Conservation (phyloP, 192 early-diverging fungal species). For the Dissophora globulifera region DNA sequence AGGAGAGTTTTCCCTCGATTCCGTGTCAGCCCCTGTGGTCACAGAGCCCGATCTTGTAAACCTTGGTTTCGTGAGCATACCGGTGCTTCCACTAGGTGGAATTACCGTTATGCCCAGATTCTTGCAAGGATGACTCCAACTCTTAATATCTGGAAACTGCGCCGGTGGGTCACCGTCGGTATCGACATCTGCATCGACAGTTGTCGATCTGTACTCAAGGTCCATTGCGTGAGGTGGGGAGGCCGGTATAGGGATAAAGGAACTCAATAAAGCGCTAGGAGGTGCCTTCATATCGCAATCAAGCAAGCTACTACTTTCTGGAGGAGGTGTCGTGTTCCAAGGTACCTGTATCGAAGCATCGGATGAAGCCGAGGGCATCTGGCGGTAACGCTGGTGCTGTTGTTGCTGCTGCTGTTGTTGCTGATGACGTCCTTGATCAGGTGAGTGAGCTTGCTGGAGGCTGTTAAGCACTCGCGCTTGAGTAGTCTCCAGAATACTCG, state of each 20-base stretch:
- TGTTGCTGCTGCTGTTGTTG: conserved; percentile 13
- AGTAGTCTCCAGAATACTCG: conserved; percentile 25
- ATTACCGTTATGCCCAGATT: neutral
- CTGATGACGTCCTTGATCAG: conserved; percentile 7
- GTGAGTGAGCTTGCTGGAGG: too few species aligned
- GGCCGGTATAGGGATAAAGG: conserved; percentile 33
- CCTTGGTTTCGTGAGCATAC: too few species aligned
- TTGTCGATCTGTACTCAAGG: neutral
- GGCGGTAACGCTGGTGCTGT: conserved; percentile 4
- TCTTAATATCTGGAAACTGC: too few species aligned
- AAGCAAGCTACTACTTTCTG: neutral
- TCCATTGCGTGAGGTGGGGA: conserved; percentile 16
- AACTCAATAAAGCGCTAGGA: conserved; percentile 5
- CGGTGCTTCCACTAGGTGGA: too few species aligned
- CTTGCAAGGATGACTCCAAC: conserved; percentile 37
- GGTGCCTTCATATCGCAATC: neutral
- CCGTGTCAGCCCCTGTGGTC: neutral
- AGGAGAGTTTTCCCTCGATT: conserved; percentile 33
- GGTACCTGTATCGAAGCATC: neutral
- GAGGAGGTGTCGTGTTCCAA: neutral
- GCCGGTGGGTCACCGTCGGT: neutral
- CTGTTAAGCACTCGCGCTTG: conserved; percentile 28
- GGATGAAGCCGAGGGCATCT: neutral
- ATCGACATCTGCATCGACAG: too few species aligned
- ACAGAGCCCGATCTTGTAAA: too few species aligned